Evolutionary conservation across 257 asterid species (phyloP), one percentile per base, ranked within the genome.

Genomic region (Solanum chilense): DNA sequence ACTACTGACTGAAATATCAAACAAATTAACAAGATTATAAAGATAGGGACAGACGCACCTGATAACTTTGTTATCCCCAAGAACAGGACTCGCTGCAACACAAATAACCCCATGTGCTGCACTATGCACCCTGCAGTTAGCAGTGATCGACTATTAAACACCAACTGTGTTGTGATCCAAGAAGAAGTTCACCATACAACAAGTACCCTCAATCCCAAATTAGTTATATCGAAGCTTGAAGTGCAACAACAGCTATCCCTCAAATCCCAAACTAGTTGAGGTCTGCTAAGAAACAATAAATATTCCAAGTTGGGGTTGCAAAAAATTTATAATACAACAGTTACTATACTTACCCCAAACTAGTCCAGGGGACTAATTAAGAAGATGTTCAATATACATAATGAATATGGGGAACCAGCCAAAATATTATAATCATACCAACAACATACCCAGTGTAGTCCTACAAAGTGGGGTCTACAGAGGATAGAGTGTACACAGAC

Each of bases 91-190:
- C 21, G 94, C 90, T 18, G 89, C 94, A 86, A 97, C 86, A 87
- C 98, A 91, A 47, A 93, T 91, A 16, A 95, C 91, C 77, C 99
- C 99, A 84, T 97, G 99, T 88, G 99, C 96, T 35, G 99, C 97
- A 62, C 93, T 91, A 91, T 97, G 98, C 52, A 90, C 96, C 99
- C 94, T 92, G 90, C 70, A 87, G 84, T 25, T 18, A 56, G 45
- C 41, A 86, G 86, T 76, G 45, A 44, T 44, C 1, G 20, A 25
- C 23, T 44, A 70, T 20, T 56, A 77, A 37, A 27, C 23, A 42
- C 84, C 81, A 82, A 41, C 44, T 62, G 11, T 18, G 20, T 18
- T 80, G 49, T 12, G 44, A 49, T 80, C 44, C 69, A 31, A 81
- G 69, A 4, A 49, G 5, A 29, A 18, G 14, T 49, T 49, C 44